Conservation (phyloP, 148 eudicot genomes). For the Selenicereus undatus region DNA sequence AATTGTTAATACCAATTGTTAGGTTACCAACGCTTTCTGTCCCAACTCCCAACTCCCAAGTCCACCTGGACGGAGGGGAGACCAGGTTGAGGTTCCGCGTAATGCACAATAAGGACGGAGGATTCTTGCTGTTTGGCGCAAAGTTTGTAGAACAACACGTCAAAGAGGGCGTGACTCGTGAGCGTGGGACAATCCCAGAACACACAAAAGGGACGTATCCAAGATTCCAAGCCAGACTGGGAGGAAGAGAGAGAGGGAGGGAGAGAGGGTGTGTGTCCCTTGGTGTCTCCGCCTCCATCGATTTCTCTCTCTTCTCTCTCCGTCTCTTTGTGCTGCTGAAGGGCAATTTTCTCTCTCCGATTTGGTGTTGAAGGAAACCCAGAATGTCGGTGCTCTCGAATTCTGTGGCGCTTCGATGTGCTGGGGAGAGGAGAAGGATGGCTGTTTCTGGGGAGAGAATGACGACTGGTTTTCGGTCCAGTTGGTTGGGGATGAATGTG, state of each 20-base stretch:
- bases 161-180: too few relatives aligned
- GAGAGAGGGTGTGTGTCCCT: background rate
- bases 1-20: too few relatives aligned
- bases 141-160: too few relatives aligned
- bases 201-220: too few relatives aligned
- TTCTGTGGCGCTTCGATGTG: background rate
- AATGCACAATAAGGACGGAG: too few relatives aligned
- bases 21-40: too few relatives aligned
- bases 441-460: background rate
- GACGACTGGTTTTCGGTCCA: constrained; percentile 1
- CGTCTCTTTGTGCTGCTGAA: too few relatives aligned
- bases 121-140: too few relatives aligned
- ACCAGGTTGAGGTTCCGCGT: too few relatives aligned
- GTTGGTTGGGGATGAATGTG: constrained; percentile 18
- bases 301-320: background rate
- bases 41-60: too few relatives aligned
- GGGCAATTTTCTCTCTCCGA: background rate
- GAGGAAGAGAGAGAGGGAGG: background rate
- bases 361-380: background rate
- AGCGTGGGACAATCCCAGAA: too few relatives aligned
- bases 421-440: background rate
- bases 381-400: constrained; percentile 23
- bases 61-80: too few relatives aligned
- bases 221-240: background rate
- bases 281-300: background rate